Base-by-base conservation (phyloP, 441 rosid species). In the Euphorbia schlechtendalii region DNA sequence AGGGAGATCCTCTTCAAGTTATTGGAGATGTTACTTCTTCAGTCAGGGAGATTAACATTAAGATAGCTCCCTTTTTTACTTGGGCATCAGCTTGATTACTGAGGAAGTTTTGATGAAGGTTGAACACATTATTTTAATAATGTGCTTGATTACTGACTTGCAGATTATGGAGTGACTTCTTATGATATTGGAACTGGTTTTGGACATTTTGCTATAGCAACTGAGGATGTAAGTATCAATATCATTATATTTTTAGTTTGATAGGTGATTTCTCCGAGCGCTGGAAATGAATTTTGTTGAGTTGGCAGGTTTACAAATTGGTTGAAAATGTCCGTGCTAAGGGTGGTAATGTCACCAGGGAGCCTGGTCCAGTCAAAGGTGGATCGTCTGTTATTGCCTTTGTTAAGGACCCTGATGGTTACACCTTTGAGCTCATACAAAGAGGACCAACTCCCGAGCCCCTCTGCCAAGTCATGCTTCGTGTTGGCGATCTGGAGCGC, bases 391-490 rank as follows among this genome's bases (percentile, higher is more conserved):
- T 84, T 27, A 86, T 88, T 78, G 98, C 98, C 28, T 91, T 91
- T 71, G 96, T 91, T 30, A 94, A 94, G 87, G 99, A 94, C 75
- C 98, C 96, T 20, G 99, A 94, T 80, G 99, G 99, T 60, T 94
- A 89, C 66, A 18, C 69, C 52, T 94, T 94, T 73, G 96, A 94
- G 84, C 78, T 94, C 41, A 89, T 94, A 71, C 96, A 89, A 70
- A 82, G 96, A 69, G 96, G 84, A 56, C 81, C 88, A 58, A 91
- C 98, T 48, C 98, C 96, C 61, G 91, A 91, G 72, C 98, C 99
- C 49, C 80, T 94, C 41, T 94, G 98, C 70, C 98, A 94, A 85
- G 85, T 94, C 24, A 91, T 94, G 98, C 95, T 94, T 67, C 99
- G 96, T 67, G 91, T 89, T 52, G 95, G 99, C 61, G 96, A 94